A percentile compares a stretch with the other conserved stretches of the same genome.
Evolutionary conservation across 2,329 filamentous ascomycete genomes (phyloP).

Genomic region (Talaromyces sp.): DNA sequence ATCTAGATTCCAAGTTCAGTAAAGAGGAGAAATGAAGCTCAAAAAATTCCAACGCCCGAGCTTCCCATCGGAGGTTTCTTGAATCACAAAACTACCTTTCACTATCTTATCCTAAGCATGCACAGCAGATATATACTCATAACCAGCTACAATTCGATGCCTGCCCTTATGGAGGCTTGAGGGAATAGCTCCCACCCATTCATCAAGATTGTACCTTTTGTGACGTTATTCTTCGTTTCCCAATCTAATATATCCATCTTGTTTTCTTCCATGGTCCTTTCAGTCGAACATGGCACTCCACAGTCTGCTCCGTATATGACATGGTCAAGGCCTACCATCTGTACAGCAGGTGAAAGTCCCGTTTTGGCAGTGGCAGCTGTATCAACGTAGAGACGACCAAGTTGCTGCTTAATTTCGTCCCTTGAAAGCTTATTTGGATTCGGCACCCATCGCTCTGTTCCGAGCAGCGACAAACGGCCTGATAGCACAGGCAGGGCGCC

Average conservation of each 20-base stretch:
- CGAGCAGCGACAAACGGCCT: slow-evolving; percentile 8
- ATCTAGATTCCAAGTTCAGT: neutral
- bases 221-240: neutral
- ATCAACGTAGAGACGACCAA: slow-evolving; percentile 11
- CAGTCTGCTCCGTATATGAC: slow-evolving; percentile 16
- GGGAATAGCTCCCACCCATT: slow-evolving; percentile 12
- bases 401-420: slow-evolving; percentile 7
- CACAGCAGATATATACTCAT: neutral
- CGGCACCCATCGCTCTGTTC: slow-evolving; percentile 9
- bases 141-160: neutral
- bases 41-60: neutral
- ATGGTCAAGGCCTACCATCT: slow-evolving; percentile 14
- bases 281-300: slow-evolving; percentile 16
- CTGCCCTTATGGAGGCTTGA: slow-evolving; percentile 7
- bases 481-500: slow-evolving; percentile 7
- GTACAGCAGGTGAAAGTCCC: slow-evolving; percentile 9
- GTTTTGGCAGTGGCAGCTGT: slow-evolving; percentile 14
- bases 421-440: slow-evolving; percentile 4
- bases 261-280: slow-evolving; percentile 14
- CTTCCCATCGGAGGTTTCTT: neutral
- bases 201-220: neutral
- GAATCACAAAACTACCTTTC: too few relatives aligned
- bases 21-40: neutral
- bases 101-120: too few relatives aligned
- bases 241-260: slow-evolving; percentile 2